Conservation (phyloP, 352 stramenopile species). For the Phytophthora macrochlamydospora region DNA sequence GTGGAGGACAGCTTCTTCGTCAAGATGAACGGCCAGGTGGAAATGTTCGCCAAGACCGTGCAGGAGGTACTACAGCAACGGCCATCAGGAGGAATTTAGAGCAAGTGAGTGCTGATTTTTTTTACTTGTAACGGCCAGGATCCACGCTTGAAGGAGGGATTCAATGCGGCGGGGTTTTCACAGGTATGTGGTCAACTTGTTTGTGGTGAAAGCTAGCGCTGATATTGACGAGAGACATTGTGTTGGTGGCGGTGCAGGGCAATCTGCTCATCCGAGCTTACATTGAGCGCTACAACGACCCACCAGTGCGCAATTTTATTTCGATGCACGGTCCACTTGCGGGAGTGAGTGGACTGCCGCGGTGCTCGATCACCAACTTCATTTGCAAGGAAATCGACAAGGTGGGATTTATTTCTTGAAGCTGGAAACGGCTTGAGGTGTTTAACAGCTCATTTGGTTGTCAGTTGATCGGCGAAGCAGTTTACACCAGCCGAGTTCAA, state of each 20-base stretch:
- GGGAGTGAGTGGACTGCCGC: conserved; percentile 88
- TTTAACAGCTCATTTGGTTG: conserved; percentile 9
- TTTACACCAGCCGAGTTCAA: conserved; percentile 90
- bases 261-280: conserved; percentile 95
- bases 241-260: conserved; percentile 41
- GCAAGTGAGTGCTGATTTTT: conserved; percentile 8
- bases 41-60: conserved; percentile 90
- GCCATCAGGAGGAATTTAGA: conserved; percentile 1
- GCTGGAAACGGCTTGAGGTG: background rate
- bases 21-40: conserved; percentile 91
- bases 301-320: conserved; percentile 90
- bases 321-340: conserved; percentile 93
- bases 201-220: background rate
- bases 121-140: conserved; percentile 49
- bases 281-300: conserved; percentile 93
- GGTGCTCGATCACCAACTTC: conserved; percentile 85
- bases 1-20: conserved; percentile 94
- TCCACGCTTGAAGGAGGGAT: conserved; percentile 81
- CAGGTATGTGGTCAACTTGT: conserved; percentile 55
- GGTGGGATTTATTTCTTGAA: conserved; percentile 24
- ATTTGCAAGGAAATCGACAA: conserved; percentile 87
- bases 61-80: conserved; percentile 36
- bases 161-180: conserved; percentile 94
- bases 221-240: background rate
- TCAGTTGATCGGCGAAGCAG: conserved; percentile 83